phyloP scores from a whole-genome alignment of 495 filamentous ascomycete species.

The Tuber melanosporum region DNA sequence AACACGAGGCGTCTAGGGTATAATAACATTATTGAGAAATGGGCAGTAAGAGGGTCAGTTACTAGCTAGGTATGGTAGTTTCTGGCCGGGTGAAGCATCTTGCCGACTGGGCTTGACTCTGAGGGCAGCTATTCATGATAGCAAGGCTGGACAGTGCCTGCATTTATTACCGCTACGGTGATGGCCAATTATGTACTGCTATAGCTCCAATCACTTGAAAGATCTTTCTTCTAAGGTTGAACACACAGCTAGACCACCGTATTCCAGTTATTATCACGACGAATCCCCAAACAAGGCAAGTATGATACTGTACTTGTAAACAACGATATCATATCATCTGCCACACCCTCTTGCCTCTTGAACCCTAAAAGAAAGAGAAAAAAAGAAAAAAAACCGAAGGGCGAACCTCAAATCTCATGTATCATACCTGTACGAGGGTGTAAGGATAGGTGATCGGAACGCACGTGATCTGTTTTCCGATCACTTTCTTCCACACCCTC shows the following conservation, averaged over 20 bases:
- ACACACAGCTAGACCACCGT: not conserved
- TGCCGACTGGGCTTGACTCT: not conserved
- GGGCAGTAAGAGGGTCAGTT: not conserved
- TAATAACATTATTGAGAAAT: not conserved
- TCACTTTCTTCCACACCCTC: too few species aligned
- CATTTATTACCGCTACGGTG: not conserved
- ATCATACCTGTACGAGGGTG: too few species aligned
- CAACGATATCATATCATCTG: not conserved
- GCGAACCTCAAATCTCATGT: not conserved
- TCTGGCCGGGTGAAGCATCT: not conserved
- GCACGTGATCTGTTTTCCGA: too few species aligned
- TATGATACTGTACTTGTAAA: not conserved
- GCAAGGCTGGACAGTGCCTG: not conserved
- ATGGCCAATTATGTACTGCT: not conserved
- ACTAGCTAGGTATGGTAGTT: not conserved
- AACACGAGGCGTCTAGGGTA: not conserved
- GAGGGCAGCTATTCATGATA: not conserved
- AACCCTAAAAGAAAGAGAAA: not conserved
- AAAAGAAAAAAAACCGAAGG: not conserved
- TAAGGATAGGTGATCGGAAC: too few species aligned
- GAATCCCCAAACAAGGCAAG: not conserved
- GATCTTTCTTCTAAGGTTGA: not conserved
- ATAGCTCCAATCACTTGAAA: not conserved
- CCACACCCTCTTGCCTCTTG: not conserved
- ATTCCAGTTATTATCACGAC: not conserved